Evolutionary conservation across 2,329 filamentous ascomycete genomes (phyloP).

Genomic region (Phialemoniopsis sp.): DNA sequence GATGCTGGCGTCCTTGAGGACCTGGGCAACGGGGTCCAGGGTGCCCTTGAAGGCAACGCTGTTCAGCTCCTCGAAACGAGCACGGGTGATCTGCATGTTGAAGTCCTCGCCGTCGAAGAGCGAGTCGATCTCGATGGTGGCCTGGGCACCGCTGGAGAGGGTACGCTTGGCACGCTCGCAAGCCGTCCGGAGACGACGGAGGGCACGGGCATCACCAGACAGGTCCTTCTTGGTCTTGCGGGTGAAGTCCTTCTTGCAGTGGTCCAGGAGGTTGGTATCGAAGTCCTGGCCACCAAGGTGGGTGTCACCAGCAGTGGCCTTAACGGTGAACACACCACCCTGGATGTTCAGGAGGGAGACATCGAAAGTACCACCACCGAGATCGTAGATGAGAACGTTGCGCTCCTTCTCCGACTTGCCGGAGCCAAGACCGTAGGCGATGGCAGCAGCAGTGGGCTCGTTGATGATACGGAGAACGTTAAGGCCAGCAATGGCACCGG

Average conservation of each 20-base stretch:
- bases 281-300: constrained; percentile 96
- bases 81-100: constrained; percentile 95
- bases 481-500: constrained; percentile 92
- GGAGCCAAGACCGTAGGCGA: constrained; percentile 94
- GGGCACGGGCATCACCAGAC: constrained; percentile 80
- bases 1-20: constrained; percentile 85
- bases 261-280: constrained; percentile 90
- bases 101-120: constrained; percentile 98
- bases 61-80: constrained; percentile 98
- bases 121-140: constrained; percentile 97
- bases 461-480: constrained; percentile 99
- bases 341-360: constrained; percentile 98
- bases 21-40: constrained; percentile 91
- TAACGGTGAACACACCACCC: constrained; percentile 98
- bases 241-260: constrained; percentile 95
- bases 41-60: constrained; percentile 92
- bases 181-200: constrained; percentile 92
- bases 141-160: constrained; percentile 94
- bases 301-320: constrained; percentile 96
- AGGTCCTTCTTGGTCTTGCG: constrained; percentile 78
- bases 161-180: constrained; percentile 99
- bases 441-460: constrained; percentile 96
- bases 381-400: constrained; percentile 99
- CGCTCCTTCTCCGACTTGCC: constrained; percentile 97
- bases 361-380: constrained; percentile 99